A percentile compares a stretch with the other conserved stretches of the same genome.
phyloP scores from a whole-genome alignment of 208 protist species.

The Leishmania aethiopica region DNA sequence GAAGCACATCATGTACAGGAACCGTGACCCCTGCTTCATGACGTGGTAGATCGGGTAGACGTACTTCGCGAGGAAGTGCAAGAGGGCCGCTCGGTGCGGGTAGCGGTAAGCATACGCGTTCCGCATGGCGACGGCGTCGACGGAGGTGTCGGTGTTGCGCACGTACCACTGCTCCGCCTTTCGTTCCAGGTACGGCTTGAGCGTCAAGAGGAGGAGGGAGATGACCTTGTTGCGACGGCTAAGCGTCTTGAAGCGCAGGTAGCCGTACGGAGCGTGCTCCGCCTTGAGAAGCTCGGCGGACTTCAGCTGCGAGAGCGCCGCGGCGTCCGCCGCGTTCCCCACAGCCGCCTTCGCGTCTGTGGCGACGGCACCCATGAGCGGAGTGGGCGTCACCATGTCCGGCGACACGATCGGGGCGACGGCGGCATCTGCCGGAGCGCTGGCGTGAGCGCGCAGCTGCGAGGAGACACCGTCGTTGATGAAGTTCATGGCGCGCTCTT shows the following conservation, averaged over 20 bases:
- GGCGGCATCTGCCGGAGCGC: slow-evolving; percentile 1
- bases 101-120: slow-evolving; percentile 46
- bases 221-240: slow-evolving; percentile 38
- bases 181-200: slow-evolving; percentile 66
- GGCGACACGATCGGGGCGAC: neutral
- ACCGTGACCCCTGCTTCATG: slow-evolving; percentile 28
- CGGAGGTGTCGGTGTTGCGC: slow-evolving; percentile 40
- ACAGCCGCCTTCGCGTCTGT: slow-evolving; percentile 7
- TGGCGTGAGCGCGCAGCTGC: slow-evolving; percentile 21
- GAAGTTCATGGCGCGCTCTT: slow-evolving; percentile 54
- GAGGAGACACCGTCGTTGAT: slow-evolving; percentile 29
- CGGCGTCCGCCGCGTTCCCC: neutral
- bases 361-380: slow-evolving; percentile 14
- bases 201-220: slow-evolving; percentile 60
- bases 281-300: slow-evolving; percentile 46
- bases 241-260: slow-evolving; percentile 64
- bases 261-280: slow-evolving; percentile 59
- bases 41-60: slow-evolving; percentile 65
- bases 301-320: slow-evolving; percentile 28
- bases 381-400: neutral
- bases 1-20: slow-evolving; percentile 65
- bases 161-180: slow-evolving; percentile 54
- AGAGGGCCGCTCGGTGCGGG: slow-evolving; percentile 41
- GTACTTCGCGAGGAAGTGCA: slow-evolving; percentile 40
- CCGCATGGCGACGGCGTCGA: slow-evolving; percentile 54